Conservation (phyloP, 2,329 filamentous ascomycete genomes). For the Dothistroma pini region DNA sequence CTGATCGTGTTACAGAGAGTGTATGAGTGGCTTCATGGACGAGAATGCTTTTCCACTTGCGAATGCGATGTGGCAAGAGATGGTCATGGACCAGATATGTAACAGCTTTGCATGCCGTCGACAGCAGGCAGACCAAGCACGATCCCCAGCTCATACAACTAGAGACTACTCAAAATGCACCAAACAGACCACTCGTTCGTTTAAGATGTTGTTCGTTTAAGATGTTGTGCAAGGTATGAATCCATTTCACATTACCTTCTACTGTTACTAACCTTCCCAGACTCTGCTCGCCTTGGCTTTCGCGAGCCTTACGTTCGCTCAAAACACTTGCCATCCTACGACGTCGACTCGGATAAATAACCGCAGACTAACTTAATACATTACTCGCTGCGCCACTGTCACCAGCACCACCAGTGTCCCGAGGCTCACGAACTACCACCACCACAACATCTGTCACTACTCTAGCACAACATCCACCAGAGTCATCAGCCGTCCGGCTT, state of each 20-base stretch:
- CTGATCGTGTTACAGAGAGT: not conserved
- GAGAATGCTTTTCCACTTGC: not conserved
- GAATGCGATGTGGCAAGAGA: not conserved
- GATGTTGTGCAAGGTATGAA: not conserved
- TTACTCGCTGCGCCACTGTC: not conserved
- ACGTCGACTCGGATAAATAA: not conserved
- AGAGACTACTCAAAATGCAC: not conserved
- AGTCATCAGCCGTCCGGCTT: not conserved
- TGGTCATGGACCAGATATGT: not conserved
- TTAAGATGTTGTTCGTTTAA: not conserved
- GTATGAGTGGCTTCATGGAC: conserved; percentile 4
- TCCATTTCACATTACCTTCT: not conserved
- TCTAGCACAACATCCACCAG: not conserved
- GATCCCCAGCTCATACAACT: not conserved
- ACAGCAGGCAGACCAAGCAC: not conserved
- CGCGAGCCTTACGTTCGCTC: not conserved
- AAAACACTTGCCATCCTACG: not conserved
- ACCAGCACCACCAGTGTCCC: not conserved
- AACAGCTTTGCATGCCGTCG: not conserved
- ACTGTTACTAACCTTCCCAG: not conserved
- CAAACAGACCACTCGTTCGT: not conserved
- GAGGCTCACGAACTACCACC: not conserved
- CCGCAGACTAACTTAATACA: not conserved
- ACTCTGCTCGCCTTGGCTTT: not conserved
- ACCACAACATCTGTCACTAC: not conserved